Conservation (phyloP, 2,329 filamentous ascomycete species). For the Sporothrix euskadiensis region DNA sequence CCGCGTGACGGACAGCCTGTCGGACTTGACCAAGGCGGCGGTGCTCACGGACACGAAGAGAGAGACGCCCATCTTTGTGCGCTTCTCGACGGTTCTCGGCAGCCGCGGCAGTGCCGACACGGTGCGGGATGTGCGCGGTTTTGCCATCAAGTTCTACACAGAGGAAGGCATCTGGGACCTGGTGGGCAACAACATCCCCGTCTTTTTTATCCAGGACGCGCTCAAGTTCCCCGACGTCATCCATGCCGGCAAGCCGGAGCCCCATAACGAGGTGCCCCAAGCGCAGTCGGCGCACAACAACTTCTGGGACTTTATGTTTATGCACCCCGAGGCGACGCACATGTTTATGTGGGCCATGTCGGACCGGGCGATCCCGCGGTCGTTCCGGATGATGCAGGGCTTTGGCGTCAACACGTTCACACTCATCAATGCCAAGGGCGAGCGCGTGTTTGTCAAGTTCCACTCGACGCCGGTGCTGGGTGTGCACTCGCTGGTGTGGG, state of each 20-base stretch:
- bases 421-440: conserved; percentile 65
- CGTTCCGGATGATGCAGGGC: conserved; percentile 81
- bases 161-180: conserved; percentile 76
- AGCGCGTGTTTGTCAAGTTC: conserved; percentile 75
- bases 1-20: conserved; percentile 62
- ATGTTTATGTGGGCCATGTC: conserved; percentile 81
- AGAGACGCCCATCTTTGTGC: conserved; percentile 66
- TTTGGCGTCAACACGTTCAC: conserved; percentile 82
- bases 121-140: conserved; percentile 79
- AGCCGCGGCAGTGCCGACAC: conserved; percentile 77
- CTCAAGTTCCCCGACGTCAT: conserved; percentile 72
- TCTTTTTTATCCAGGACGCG: conserved; percentile 75
- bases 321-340: conserved; percentile 71
- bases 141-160: conserved; percentile 76
- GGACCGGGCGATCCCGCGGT: conserved; percentile 70
- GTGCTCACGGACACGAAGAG: conserved; percentile 63
- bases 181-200: conserved; percentile 72
- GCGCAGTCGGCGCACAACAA: conserved; percentile 72
- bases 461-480: conserved; percentile 73
- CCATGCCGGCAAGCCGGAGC: conserved; percentile 66
- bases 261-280: conserved; percentile 69
- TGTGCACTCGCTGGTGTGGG: conserved; percentile 75
- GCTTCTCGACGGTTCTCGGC: conserved; percentile 77
- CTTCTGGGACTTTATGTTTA: conserved; percentile 72
- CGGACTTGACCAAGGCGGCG: conserved; percentile 63